Evolutionary conservation across 768 basidiomycete genomes (phyloP), one percentile per base, ranked within the genome.

Genomic region (Cyclocybe cylindracea): DNA sequence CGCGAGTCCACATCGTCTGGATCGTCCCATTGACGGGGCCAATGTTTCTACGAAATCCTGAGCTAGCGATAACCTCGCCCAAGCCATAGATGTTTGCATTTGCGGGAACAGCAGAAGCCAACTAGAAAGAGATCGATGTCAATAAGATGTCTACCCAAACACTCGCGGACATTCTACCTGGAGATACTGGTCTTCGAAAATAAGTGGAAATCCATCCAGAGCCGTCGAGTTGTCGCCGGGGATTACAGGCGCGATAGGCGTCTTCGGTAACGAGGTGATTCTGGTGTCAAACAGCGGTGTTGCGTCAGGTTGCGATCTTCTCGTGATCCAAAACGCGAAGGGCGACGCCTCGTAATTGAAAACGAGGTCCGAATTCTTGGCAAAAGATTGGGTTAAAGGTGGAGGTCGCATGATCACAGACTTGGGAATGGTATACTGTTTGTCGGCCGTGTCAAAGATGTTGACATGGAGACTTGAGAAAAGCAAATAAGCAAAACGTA

Each of bases 251-350:
- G 78, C 69, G 33, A 82, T 80, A 1, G 84, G 82, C 2, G 86
- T 78, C 3, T 71, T 52, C 1, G 87, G 87, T 7, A 91, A 72
- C 0, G 86, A 87, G 0, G 75, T 57, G 7, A 77, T 63, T 38
- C 89, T 78, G 1, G 89, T 91, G 60, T 91, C 88, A 59, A 91
- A 91, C 18, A 91, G 65, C 46, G 83, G 86, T 40, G 62, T 59
- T 5, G 71, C 75, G 32, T 76, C 65, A 3, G 83, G 84, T 7
- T 79, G 72, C 3, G 82, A 80, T 18, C 83, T 80, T 39, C 88
- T 81, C 1, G 86, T 87, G 55, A 91, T 83, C 88, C 88, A 91
- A 63, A 91, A 91, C 2, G 84, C 82, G 62, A 91, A 91, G 0
- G 90, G 89, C 0, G 73, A 70, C 1, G 75, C 6, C 1, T 84